Conservation (phyloP, 2,329 filamentous ascomycete species). For the Arachnopeziza araneosa region DNA sequence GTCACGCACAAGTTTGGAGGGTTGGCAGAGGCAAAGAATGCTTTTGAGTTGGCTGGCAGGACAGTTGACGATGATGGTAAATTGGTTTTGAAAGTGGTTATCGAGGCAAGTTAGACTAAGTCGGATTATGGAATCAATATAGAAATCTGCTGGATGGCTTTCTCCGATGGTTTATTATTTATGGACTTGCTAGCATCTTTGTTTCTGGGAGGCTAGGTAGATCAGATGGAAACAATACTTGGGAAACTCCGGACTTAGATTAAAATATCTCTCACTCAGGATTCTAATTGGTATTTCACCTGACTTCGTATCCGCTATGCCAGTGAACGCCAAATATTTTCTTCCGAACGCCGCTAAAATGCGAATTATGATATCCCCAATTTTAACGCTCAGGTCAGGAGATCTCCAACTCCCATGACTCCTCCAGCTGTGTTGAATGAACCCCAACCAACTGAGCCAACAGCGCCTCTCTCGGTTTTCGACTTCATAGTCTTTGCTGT, state of each 20-base stretch:
- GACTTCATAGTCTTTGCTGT: constrained; percentile 7
- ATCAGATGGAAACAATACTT: neutral
- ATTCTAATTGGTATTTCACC: constrained; percentile 13
- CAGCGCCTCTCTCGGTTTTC: constrained; percentile 6
- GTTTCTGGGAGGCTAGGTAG: neutral
- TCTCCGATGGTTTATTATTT: neutral
- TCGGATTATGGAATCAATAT: constrained; percentile 1
- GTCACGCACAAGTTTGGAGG: constrained; percentile 70
- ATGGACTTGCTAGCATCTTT: neutral
- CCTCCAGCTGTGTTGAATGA: constrained; percentile 7
- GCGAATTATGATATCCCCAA: constrained; percentile 1
- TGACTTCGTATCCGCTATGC: constrained; percentile 10
- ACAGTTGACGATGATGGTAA: constrained; percentile 63
- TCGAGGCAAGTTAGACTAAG: constrained; percentile 37
- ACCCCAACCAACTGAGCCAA: constrained; percentile 2
- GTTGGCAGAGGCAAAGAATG: constrained; percentile 53
- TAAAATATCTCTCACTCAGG: constrained; percentile 1
- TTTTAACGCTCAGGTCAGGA: constrained; percentile 8
- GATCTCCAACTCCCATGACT: constrained; percentile 19
- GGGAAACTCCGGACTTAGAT: constrained; percentile 7
- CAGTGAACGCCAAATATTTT: constrained; percentile 17
- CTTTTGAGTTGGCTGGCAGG: constrained; percentile 65
- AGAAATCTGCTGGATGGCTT: neutral
- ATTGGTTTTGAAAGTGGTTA: constrained; percentile 67
- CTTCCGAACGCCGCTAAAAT: constrained; percentile 6